Percentiles rank a stretch among this genome's conserved stretches.
phyloP scores from a whole-genome alignment of 768 basidiomycete species.

The Tylopilus plumbeoviolaceoides region DNA sequence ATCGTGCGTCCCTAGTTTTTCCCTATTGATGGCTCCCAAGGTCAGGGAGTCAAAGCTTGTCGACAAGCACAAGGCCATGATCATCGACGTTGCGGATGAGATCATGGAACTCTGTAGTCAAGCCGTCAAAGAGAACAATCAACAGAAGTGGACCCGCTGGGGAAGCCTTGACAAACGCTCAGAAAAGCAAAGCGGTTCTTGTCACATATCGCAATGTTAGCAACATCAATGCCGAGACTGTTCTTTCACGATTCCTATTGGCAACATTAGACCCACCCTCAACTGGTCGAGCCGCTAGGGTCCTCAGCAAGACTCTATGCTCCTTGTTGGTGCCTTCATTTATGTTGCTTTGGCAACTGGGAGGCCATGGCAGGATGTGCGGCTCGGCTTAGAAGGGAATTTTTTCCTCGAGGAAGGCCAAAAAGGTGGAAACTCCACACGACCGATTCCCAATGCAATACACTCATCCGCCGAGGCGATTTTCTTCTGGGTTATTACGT shows the following conservation, averaged over 20 bases:
- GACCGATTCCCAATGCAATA: constrained; percentile 95
- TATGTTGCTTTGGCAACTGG: constrained; percentile 98
- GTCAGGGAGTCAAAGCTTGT: constrained; percentile 85
- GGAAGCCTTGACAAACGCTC: constrained; percentile 85
- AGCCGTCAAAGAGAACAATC: constrained; percentile 81
- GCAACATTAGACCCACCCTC: constrained; percentile 88
- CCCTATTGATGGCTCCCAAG: constrained; percentile 36
- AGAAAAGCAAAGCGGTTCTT: constrained; percentile 96
- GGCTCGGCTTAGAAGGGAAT: constrained; percentile 81
- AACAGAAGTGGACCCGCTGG: constrained; percentile 77
- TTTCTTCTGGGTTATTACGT: constrained; percentile 80
- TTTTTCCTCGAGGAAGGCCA: constrained; percentile 99
- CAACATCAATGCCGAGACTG: constrained; percentile 97
- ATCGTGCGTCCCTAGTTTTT: constrained; percentile 59
- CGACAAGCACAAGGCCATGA: constrained; percentile 91
- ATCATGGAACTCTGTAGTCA: constrained; percentile 81
- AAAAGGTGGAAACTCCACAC: constrained; percentile 82
- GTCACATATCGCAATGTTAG: constrained; percentile 85
- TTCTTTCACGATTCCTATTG: constrained; percentile 89
- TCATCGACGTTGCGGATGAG: constrained; percentile 88
- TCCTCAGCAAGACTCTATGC: constrained; percentile 87
- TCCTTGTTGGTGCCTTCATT: constrained; percentile 87
- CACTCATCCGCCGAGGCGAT: constrained; percentile 96
- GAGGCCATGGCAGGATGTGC: constrained; percentile 88
- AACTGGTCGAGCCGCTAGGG: constrained; percentile 98